Base-by-base conservation (phyloP, 805 yeast species). In the Vanderwaltozyma polyspora region DNA sequence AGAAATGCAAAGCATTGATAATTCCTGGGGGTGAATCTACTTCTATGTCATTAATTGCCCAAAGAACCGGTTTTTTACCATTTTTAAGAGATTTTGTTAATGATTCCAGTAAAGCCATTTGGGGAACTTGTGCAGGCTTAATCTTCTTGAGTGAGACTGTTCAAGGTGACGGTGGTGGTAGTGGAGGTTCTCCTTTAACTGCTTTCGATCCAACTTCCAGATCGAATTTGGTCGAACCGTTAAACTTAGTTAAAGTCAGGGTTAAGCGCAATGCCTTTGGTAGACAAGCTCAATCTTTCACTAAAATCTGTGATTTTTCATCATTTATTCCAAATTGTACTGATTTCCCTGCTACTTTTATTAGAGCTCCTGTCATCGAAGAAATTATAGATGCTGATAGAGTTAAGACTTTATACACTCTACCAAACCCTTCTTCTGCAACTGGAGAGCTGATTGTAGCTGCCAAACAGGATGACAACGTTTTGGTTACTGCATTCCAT, bases 111-210 rank as follows among this genome's bases (percentile, higher is more conserved):
- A 70, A 68, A 40, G 76, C 82, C 1, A 68, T 74, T 10, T 82
- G 93, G 93, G 93, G 93, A 0, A 82, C 93, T 1, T 82, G 93
- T 56, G 93, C 93, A 3, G 93, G 93, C 3, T 60, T 82, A 44
- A 81, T 82, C 33, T 66, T 80, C 42, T 60, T 82, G 17, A 68
- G 86, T 6, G 62, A 67, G 36, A 63, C 66, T 31, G 61, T 77
- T 25, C 59, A 65, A 12, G 68, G 72, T 46, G 78, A 74, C 15
- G 66, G 66, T 31, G 23, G 22, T 23, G 30, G 28, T 28, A 6
- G 6, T 15, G 64, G 62, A 1, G n/a, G n/a, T n/a, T n/a, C n/a
- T n/a, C n/a, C n/a, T n/a, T n/a, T n/a, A n/a, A n/a, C n/a, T n/a
- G n/a, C n/a, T n/a, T n/a, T n/a, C n/a, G n/a, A n/a, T n/a, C n/a